These are phyloP conservation scores for Candida tetrigidarum DNA, from an alignment of 1,139 yeast species.

Conservation along the genomic window DNA sequence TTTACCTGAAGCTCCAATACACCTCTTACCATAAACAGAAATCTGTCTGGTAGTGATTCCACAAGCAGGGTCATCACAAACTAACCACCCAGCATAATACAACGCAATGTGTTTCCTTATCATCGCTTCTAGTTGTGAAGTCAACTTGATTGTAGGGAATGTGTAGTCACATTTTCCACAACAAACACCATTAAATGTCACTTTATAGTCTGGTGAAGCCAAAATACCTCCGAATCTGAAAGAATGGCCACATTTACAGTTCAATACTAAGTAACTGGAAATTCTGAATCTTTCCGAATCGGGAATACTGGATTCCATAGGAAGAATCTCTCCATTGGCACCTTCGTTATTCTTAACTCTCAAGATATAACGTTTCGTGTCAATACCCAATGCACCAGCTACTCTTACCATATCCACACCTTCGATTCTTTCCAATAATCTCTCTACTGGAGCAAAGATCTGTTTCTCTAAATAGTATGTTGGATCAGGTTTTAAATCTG, in stretches of 20 bases:
- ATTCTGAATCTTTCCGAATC: slow-evolving; percentile 84
- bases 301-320: slow-evolving; percentile 79
- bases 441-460: slow-evolving; percentile 87
- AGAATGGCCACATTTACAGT: slow-evolving; percentile 64
- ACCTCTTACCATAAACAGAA: slow-evolving; percentile 86
- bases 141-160: slow-evolving; percentile 57
- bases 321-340: slow-evolving; percentile 57
- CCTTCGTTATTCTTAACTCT: slow-evolving; percentile 43
- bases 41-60: slow-evolving; percentile 82
- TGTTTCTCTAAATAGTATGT: slow-evolving; percentile 85
- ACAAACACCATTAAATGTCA: slow-evolving; percentile 70
- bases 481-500: slow-evolving; percentile 69
- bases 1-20: slow-evolving; percentile 68
- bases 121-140: slow-evolving; percentile 73
- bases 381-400: slow-evolving; percentile 79
- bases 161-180: slow-evolving; percentile 64
- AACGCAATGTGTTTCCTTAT: slow-evolving; percentile 71
- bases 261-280: slow-evolving; percentile 56
- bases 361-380: slow-evolving; percentile 63
- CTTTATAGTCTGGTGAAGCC: slow-evolving; percentile 59
- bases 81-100: slow-evolving; percentile 86
- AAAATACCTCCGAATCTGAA: slow-evolving; percentile 79
- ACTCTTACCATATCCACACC: slow-evolving; percentile 84
- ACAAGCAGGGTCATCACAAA: slow-evolving; percentile 87
- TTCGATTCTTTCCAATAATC: slow-evolving; percentile 83